Conservation (phyloP, 2,329 filamentous ascomycete species). For the Pleoardoris graminearum region DNA sequence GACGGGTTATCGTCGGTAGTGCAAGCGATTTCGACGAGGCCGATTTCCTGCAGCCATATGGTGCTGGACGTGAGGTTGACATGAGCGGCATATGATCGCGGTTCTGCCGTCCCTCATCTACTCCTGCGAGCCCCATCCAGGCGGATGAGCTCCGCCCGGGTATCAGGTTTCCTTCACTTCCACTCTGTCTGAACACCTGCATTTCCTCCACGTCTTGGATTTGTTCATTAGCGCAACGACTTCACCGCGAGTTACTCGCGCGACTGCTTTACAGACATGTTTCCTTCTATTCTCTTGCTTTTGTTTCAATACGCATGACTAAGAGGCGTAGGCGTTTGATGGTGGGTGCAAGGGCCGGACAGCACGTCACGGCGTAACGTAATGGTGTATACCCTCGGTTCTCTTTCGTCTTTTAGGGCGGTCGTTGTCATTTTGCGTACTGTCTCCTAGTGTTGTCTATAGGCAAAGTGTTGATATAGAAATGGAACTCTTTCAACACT, state of each 20-base stretch:
- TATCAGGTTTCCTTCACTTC: neutral
- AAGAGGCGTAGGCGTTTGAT: slow-evolving; percentile 1
- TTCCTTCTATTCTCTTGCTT: neutral
- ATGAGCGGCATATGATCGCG: slow-evolving; percentile 40
- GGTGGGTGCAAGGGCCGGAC: neutral
- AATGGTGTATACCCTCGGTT: slow-evolving; percentile 4
- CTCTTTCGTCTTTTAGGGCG: neutral
- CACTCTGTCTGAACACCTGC: neutral
- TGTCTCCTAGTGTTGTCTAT: slow-evolving; percentile 2
- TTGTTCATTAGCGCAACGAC: neutral
- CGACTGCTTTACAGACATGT: no score
- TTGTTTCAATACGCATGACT: neutral
- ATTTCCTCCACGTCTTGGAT: neutral
- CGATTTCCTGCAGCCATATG: slow-evolving; percentile 55
- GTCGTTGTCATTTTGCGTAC: neutral
- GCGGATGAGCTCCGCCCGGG: neutral
- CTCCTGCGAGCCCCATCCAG: no score
- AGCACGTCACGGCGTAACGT: neutral
- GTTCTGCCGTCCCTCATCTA: neutral
- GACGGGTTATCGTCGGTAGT: slow-evolving; percentile 40
- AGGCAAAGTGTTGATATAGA: neutral
- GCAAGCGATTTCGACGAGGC: slow-evolving; percentile 70
- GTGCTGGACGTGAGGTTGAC: slow-evolving; percentile 30
- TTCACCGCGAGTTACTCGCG: neutral
- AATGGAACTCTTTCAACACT: no score